Conservation (phyloP, 2,329 filamentous ascomycete species). For the Aspergillus sclerotialis region DNA sequence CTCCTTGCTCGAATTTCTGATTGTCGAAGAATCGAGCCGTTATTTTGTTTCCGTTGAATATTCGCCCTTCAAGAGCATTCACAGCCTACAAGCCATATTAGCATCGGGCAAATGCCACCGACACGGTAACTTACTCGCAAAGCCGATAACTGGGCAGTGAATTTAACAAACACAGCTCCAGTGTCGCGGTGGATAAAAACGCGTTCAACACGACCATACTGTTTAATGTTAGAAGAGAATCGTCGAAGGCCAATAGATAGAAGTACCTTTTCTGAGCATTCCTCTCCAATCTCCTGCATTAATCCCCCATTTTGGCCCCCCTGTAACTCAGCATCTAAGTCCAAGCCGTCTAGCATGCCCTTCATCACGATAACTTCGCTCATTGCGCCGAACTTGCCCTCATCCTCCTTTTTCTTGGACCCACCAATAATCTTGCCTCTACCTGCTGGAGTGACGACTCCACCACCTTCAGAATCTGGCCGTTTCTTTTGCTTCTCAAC, state of each 20-base stretch:
- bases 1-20: slow-evolving; percentile 71
- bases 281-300: slow-evolving; percentile 91
- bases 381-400: slow-evolving; percentile 62
- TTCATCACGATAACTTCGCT: slow-evolving; percentile 74
- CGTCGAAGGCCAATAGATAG: not conserved
- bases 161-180: slow-evolving; percentile 78
- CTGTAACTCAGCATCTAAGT: slow-evolving; percentile 71
- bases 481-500: slow-evolving; percentile 80
- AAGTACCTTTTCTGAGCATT: slow-evolving; percentile 71
- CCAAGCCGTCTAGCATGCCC: slow-evolving; percentile 80
- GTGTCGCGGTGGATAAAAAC: slow-evolving; percentile 64
- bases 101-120: slow-evolving; percentile 2
- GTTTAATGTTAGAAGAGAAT: slow-evolving; percentile 4
- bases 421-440: slow-evolving; percentile 78
- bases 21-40: slow-evolving; percentile 73
- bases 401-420: slow-evolving; percentile 48
- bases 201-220: slow-evolving; percentile 79
- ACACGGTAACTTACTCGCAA: slow-evolving; percentile 58
- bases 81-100: slow-evolving; percentile 56
- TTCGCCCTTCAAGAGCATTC: slow-evolving; percentile 76
- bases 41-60: slow-evolving; percentile 84
- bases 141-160: slow-evolving; percentile 77
- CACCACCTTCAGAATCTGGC: slow-evolving; percentile 70
- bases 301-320: slow-evolving; percentile 54
- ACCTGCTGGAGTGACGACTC: slow-evolving; percentile 62